Evolutionary conservation across 2,329 filamentous ascomycete species (phyloP), one percentile per base, ranked within the genome.

Genomic region (Colletotrichum graminicola): DNA sequence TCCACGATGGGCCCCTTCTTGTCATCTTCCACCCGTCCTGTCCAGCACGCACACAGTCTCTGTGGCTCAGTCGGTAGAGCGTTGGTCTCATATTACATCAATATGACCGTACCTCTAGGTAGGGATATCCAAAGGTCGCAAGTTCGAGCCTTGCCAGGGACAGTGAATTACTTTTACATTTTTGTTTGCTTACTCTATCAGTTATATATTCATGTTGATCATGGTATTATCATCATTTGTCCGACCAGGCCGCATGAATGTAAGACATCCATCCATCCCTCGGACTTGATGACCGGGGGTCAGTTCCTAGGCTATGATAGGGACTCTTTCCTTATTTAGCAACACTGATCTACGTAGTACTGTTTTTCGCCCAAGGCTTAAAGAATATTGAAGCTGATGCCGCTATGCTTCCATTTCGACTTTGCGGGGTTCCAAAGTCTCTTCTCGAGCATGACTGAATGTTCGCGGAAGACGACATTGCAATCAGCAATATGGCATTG

Each of bases 21-120:
- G 29, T 29, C 29, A 29, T 4, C 4, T 29, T 29, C 29, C 29
- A 29, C 29, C 29, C 4, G 29, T 4, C 29, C 29, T 29, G n/a
- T 29, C 29, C 29, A 29, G 29, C 29, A 29, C 29, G 29, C 29
- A 29, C 29, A 29, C 29, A 29, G 45, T 34, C 60, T 63, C 51
- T 34, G 47, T 69, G 66, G 61, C 61, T 66, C 66, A 69, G 62
- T 60, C 23, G 61, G 66, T 23, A 69, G 62, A 69, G 66, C 66
- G 61, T 66, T 66, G 66, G 54, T 69, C 61, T 69, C 54, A 66
- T 60, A 65, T 51, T 1, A 64, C 18, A 0, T 43, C 32, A 29
- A 1, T 61, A 52, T 68, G 47, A 66, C 54, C 32, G 18, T 59
- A 16, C 32, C 36, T 57, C 0, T 2, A 66, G 54, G 23, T 18